Base-by-base conservation (phyloP, 371 early-diverging fungal genomes). In the Mortierella sp. region DNA sequence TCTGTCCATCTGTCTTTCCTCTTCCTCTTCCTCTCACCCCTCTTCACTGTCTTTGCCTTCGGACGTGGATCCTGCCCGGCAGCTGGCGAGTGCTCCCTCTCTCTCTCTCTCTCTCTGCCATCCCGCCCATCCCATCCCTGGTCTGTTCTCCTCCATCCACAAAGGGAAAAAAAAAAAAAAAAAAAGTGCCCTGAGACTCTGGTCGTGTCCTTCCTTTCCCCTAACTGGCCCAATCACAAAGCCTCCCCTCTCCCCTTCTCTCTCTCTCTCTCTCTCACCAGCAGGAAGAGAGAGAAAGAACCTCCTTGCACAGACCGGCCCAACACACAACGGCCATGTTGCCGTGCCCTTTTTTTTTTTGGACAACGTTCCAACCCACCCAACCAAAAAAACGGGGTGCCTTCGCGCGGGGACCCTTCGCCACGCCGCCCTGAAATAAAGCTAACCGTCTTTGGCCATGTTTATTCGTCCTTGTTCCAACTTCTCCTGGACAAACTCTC, bases 1-100 rank as follows among this genome's bases (percentile, higher is more conserved):
- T n/a, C n/a, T n/a, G n/a, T n/a, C n/a, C n/a, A n/a, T n/a, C n/a
- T 53, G 25, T 53, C 55, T 53, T 23, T 55, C 55, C 28, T 16
- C 46, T 11, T 46, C 46, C 9, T 46, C 46, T 9, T 46, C 46
- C 9, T 16, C 46, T 16, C 16, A 46, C 9, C 16, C 46, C n/a
- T 53, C 53, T 21, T 15, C 25, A 15, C 21, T 26, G 14, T 15
- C 4, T 21, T 53, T 21, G 25, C 52, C 52, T n/a, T n/a, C n/a
- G n/a, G n/a, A n/a, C n/a, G n/a, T n/a, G n/a, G n/a, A n/a, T n/a
- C n/a, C n/a, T n/a, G n/a, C n/a, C n/a, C n/a, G n/a, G n/a, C n/a
- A n/a, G n/a, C n/a, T n/a, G n/a, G n/a, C n/a, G n/a, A n/a, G n/a
- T n/a, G n/a, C n/a, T n/a, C n/a, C n/a, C n/a, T 25, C 25, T 21